These are phyloP conservation scores for Exophiala sp. DNA, from an alignment of 2,329 filamentous ascomycete genomes.

Conservation along the genomic window DNA sequence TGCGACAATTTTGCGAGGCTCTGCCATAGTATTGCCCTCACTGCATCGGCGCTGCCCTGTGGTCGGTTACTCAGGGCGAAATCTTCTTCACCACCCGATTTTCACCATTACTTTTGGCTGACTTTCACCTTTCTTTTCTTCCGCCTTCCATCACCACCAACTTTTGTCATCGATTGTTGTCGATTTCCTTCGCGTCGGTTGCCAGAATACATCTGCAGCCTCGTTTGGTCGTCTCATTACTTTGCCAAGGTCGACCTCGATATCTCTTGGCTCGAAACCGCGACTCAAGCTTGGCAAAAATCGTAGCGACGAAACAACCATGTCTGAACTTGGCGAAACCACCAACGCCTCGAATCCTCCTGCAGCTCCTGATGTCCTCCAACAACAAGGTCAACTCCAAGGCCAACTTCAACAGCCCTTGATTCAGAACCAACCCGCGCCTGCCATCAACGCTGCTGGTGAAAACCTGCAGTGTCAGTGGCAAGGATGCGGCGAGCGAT, in stretches of 20 bases:
- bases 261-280: constrained; percentile 7
- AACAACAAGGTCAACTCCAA: constrained; percentile 21
- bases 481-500: constrained; percentile 60
- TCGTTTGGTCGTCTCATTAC: neutral
- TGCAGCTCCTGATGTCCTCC: constrained; percentile 19
- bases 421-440: constrained; percentile 21
- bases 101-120: constrained; percentile 3
- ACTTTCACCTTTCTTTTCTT: constrained; percentile 5
- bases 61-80: constrained; percentile 1
- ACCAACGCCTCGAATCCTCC: constrained; percentile 15
- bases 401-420: constrained; percentile 17
- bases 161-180: neutral
- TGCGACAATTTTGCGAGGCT: no score
- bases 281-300: constrained; percentile 2
- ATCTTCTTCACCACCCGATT: constrained; percentile 1
- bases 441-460: constrained; percentile 26
- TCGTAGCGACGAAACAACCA: constrained; percentile 2
- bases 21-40: no score
- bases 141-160: constrained; percentile 5
- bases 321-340: constrained; percentile 24
- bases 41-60: neutral
- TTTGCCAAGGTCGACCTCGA: constrained; percentile 9
- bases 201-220: no score
- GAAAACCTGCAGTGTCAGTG: constrained; percentile 56
- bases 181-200: no score